Evolutionary conservation across 306 rosid species (phyloP), one percentile per base, ranked within the genome.

Genomic region (Quercus suber): DNA sequence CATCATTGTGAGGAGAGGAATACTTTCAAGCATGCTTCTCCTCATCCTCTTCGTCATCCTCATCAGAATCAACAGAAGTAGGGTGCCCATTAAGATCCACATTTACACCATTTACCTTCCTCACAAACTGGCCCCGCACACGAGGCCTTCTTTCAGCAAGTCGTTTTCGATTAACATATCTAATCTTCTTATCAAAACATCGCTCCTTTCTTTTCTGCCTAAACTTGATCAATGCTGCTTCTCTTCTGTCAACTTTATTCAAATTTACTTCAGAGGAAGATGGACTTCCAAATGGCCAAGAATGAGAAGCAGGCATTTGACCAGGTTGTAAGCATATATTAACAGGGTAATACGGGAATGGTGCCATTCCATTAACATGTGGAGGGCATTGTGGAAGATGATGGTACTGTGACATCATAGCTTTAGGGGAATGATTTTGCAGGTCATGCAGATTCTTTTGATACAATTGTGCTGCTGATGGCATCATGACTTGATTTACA

Each of bases 121-220:
- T 87, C 84, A 95, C 97, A 86, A 95, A 92, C 83, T 95, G 99
- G 60, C 99, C 99, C 51, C 92, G 89, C 7, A 95, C 90, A 17
- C 98, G 95, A 55, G 97, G 98, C 88, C 96, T 89, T 77, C 93
- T 92, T 79, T 96, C 94, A 6, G 99, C 99, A 74, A 96, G 97
- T 31, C 43, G 82, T 79, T 96, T 96, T 49, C 97, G 76, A 80
- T 93, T 96, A 67, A 88, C 96, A 69, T 96, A 96, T 81, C 99
- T 86, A 67, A 96, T 93, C 92, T 91, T 93, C 86, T 96, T 96
- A 80, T 93, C 99, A 69, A 96, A 96, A 81, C 98, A 93, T 2
- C 99, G 92, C 53, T 96, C 98, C 86, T 93, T 93, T 81, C 99
- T 90, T 85, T 96, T 96, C 84, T 93, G 98, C 86, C 97, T 88